Base-by-base conservation (phyloP, 2,329 filamentous ascomycete species). In the Curvularia spicifera region DNA sequence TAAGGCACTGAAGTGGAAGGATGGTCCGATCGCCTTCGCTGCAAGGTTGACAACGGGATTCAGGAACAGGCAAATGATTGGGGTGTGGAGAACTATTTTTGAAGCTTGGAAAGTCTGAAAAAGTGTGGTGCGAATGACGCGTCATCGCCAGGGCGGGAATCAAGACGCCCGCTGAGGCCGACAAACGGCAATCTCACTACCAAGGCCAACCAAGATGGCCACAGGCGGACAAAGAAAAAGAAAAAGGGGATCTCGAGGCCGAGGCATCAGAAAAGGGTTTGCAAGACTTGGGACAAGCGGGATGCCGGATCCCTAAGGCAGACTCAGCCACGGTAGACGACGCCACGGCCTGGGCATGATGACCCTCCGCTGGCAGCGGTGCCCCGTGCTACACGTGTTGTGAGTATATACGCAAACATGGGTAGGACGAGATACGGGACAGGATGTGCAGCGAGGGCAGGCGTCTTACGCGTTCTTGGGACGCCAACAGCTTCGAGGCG, bases 401-500 rank as follows among this genome's bases (percentile, higher is more conserved):
- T 29, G 44, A 18, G 35, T 31, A 15, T 37, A 39, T 39, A 46
- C 10, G 48, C 45, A 42, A 26, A 28, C 50, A 39, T n/a, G 35
- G 46, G 46, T 6, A n/a, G 24, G 35, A 35, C 28, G 18, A 33
- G 28, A 20, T 33, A 28, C 29, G 44, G 29, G 44, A 29, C 28
- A 4, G 33, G 46, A 33, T 12, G 43, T 31, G 43, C n/a, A 26
- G 22, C 33, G 47, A 28, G 24, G 47, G 15, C 28, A 39, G 26
- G 22, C 15, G 47, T 20, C 35, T 59, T 56, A 59, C 56, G 56
- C 47, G 47, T 59, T 59, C 43, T 47, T 51, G 51, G 54, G 51
- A 22, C 39, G 44, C 56, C 56, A 59, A 48, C 52, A 44, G 42
- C 52, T 22, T 40, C 47, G 43, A 43, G 47, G 37, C 35, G 31